Evolutionary conservation across 1,284 basidiomycete genomes (phyloP), one percentile per base, ranked within the genome.

Genomic region (Leccinum pachyderme): DNA sequence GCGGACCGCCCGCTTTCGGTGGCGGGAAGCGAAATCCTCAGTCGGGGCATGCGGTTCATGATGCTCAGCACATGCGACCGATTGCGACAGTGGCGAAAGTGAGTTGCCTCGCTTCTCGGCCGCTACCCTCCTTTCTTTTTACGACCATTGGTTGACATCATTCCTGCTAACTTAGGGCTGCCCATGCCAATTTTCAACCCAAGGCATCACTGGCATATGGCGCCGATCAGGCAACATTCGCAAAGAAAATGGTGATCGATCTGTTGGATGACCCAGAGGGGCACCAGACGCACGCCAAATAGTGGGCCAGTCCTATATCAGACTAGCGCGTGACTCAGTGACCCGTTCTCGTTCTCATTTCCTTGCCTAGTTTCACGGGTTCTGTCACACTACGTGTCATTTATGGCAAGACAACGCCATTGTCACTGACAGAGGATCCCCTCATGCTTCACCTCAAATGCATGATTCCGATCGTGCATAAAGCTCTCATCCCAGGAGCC

Each of bases 321-420:
- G 25, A 12, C 22, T 7, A 25, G 24, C 13, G 41, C n/a, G 7
- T 13, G n/a, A 15, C 18, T 22, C 12, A 33, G 27, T 18, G 18
- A 2, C 12, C 31, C 1, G 24, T 50, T 32, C 44, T 37, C 4
- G 52, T 15, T 8, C 1, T 31, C 11, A 9, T 6, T 18, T 33
- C 27, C 8, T 58, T 11, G 13, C 15, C 1, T 11, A 87, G 85
- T 31, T 89, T 83, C 60, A 81, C 84, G 0, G 83, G 84, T 0
- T 81, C 80, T 0, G 78, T 87, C 0, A 83, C 87, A 2, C 77
- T 89, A 69, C 76, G 80, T 2, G 74, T 89, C 47, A 81, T 86
- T 7, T 89, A 89, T 58, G 87, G 86, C 0, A 84, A 83, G 56
- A 71, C 76, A 0, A 73, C 60, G 59, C 80, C 59, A 2, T 78